Percentiles rank a stretch among this genome's conserved stretches.
phyloP scores from a whole-genome alignment of 2,329 filamentous ascomycete genomes.

The Ceratocystis destructans region DNA sequence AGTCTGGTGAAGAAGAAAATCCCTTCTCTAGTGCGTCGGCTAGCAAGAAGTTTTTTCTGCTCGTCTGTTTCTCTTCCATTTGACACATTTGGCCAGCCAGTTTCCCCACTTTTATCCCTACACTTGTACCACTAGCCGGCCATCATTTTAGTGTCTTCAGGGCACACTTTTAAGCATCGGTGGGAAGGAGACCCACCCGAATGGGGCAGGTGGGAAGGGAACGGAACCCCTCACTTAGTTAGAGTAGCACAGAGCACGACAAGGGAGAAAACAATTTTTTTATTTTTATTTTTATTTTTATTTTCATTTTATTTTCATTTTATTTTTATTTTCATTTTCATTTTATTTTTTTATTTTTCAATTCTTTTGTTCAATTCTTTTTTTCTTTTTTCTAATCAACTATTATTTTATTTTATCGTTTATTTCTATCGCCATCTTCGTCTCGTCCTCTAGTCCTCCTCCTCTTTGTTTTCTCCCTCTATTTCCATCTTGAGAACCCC shows the following conservation, averaged over 20 bases:
- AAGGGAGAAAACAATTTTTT: background rate
- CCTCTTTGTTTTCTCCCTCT: background rate
- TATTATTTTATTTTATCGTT: background rate
- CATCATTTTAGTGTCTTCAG: background rate
- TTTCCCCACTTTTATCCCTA: background rate
- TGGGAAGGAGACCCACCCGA: too few relatives aligned
- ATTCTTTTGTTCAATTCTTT: too few relatives aligned
- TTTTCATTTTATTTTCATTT: too few relatives aligned
- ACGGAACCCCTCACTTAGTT: background rate
- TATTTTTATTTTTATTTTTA: background rate
- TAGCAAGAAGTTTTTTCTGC: background rate
- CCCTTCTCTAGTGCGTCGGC: background rate
- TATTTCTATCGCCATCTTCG: background rate
- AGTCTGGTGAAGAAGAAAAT: background rate
- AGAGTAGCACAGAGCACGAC: background rate
- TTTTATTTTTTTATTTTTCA: background rate
- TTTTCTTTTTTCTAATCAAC: background rate
- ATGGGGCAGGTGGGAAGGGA: background rate
- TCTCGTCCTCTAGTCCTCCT: background rate
- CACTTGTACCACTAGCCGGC: background rate
- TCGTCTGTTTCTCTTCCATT: background rate
- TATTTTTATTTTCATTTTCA: background rate
- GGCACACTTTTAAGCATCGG: background rate
- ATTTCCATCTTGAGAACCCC: background rate
- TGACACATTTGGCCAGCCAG: background rate